Conservation (phyloP, 441 rosid genomes). For the Aquilaria agallochum region DNA sequence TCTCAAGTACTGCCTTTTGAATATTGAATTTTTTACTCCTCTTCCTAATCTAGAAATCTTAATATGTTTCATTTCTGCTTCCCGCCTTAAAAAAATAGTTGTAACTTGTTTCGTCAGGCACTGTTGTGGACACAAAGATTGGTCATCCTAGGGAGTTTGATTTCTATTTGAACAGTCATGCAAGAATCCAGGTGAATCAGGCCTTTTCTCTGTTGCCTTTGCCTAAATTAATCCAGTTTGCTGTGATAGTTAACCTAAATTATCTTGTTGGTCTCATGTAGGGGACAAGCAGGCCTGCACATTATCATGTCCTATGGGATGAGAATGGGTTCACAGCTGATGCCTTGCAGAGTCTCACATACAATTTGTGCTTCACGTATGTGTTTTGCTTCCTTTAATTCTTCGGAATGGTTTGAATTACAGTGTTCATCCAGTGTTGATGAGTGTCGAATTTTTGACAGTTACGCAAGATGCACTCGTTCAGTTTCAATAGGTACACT, state of each 20-base stretch:
- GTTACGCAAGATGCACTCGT: constrained; percentile 66
- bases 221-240: neutral
- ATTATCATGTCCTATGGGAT: constrained; percentile 24
- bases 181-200: constrained; percentile 28
- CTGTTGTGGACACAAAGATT: constrained; percentile 29
- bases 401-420: neutral
- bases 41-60: neutral
- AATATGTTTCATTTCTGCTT: neutral
- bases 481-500: constrained; percentile 53
- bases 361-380: constrained; percentile 22
- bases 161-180: constrained; percentile 34
- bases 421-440: neutral
- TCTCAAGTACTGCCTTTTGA: neutral
- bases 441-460: neutral
- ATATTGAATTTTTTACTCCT: neutral
- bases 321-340: constrained; percentile 25
- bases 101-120: constrained; percentile 16
- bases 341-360: constrained; percentile 18
- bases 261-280: neutral
- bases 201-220: neutral
- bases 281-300: constrained; percentile 28
- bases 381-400: neutral
- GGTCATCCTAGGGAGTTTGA: constrained; percentile 36
- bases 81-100: neutral
- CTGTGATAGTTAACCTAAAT: neutral